Evolutionary conservation across 176 grass and related monocot genomes (phyloP).

Genomic region (Aechmea fasciata): DNA sequence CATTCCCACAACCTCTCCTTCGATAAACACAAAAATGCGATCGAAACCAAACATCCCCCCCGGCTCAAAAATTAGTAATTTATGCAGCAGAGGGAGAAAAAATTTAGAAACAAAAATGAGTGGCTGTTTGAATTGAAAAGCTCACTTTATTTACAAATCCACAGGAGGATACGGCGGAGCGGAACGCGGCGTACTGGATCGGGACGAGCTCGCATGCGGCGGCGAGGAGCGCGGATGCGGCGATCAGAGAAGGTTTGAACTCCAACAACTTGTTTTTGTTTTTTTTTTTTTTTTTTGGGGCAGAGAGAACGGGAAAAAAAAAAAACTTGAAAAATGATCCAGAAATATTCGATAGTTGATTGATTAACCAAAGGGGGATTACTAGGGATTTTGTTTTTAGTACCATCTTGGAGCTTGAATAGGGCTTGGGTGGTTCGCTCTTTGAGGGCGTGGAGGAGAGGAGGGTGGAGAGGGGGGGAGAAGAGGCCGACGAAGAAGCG

Average conservation of each 20-base stretch:
- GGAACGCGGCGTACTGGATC: constrained; percentile 41
- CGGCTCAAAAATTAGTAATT: neutral
- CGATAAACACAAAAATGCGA: constrained; percentile 1
- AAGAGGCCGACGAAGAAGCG: constrained; percentile 59
- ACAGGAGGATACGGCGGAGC: constrained; percentile 42
- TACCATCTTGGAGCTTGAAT: constrained; percentile 54
- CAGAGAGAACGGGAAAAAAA: too few species aligned
- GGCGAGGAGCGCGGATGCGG: constrained; percentile 50
- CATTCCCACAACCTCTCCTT: constrained; percentile 76
- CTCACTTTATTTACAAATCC: constrained; percentile 92
- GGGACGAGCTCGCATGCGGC: constrained; percentile 64
- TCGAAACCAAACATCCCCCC: neutral
- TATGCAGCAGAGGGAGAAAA: neutral
- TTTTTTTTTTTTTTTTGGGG: too few species aligned
- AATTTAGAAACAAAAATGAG: neutral
- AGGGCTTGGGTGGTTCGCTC: constrained; percentile 56
- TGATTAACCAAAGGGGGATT: too few species aligned
- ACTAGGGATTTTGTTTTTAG: neutral
- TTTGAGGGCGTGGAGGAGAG: constrained; percentile 51
- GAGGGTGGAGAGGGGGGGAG: constrained; percentile 32
- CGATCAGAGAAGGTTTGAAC: constrained; percentile 60
- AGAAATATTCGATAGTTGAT: neutral
- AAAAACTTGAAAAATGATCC: neutral
- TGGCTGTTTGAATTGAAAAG: neutral
- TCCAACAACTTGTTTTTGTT: constrained; percentile 73